phyloP scores from a whole-genome alignment of 352 stramenopile genomes.

The Phytopythium vexans region DNA sequence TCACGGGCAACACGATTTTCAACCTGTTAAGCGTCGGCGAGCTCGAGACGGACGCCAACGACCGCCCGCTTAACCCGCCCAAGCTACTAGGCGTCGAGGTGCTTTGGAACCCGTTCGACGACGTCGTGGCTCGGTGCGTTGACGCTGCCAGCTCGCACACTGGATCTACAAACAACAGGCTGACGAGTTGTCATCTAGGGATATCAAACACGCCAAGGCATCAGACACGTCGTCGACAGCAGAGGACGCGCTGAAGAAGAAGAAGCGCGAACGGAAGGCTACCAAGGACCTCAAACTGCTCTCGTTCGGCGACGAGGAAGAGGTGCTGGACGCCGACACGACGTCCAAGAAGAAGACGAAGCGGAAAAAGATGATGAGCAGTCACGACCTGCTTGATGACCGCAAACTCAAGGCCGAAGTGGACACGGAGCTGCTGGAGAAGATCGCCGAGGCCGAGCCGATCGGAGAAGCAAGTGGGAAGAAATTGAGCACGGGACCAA shows the following conservation, averaged over 20 bases:
- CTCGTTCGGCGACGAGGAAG: slow-evolving; percentile 94
- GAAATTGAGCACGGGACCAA: slow-evolving; percentile 2
- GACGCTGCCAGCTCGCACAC: too few species aligned
- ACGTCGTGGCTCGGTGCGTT: slow-evolving; percentile 85
- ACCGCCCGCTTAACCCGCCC: slow-evolving; percentile 75
- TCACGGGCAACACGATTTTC: slow-evolving; percentile 97
- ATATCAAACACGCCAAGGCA: slow-evolving; percentile 9
- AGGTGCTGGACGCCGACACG: slow-evolving; percentile 39
- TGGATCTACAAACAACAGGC: background rate
- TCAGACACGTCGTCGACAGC: slow-evolving; percentile 6
- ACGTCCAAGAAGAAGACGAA: slow-evolving; percentile 58
- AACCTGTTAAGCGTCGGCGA: slow-evolving; percentile 93
- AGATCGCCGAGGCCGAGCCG: slow-evolving; percentile 31
- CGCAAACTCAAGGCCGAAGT: slow-evolving; percentile 60
- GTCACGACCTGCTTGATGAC: slow-evolving; percentile 66
- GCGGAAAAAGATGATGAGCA: slow-evolving; percentile 64
- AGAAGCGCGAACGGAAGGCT: slow-evolving; percentile 88
- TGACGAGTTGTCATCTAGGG: slow-evolving; percentile 11
- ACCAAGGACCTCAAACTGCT: slow-evolving; percentile 93
- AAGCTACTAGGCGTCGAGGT: slow-evolving; percentile 88
- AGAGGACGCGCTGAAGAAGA: slow-evolving; percentile 41
- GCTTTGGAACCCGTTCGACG: slow-evolving; percentile 93
- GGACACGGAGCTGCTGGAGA: slow-evolving; percentile 52
- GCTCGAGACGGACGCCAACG: slow-evolving; percentile 80
- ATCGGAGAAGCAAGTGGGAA: slow-evolving; percentile 3